phyloP scores from a whole-genome alignment of 1,284 basidiomycete genomes.

The Microbotryum scabiosae region DNA sequence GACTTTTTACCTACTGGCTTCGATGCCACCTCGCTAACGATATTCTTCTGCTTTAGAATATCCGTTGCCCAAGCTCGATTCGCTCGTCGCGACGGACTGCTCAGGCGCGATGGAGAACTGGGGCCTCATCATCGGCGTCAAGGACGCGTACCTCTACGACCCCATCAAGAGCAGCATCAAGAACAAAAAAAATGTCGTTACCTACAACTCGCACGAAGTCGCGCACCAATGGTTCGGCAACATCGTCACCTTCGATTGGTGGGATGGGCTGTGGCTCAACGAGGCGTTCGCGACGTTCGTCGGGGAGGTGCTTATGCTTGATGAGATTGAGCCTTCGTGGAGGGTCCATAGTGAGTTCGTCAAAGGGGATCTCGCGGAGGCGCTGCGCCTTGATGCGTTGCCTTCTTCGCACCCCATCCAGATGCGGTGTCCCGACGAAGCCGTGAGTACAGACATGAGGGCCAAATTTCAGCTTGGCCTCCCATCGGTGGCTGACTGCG shows the following conservation, averaged over 20 bases:
- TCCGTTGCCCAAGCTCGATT: constrained; percentile 41
- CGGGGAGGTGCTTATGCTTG: constrained; percentile 81
- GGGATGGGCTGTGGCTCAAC: constrained; percentile 38
- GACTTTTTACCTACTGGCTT: too few relatives aligned
- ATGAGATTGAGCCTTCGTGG: constrained; percentile 53
- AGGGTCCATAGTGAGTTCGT: constrained; percentile 48
- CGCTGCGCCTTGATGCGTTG: constrained; percentile 76
- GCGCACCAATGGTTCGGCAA: constrained; percentile 34
- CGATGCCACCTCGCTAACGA: too few relatives aligned
- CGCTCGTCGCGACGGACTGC: constrained; percentile 35
- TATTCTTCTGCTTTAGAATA: constrained; percentile 33
- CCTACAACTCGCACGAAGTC: constrained; percentile 40
- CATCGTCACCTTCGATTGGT: constrained; percentile 28
- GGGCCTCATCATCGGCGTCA: constrained; percentile 75
- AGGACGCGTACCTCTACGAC: constrained; percentile 73
- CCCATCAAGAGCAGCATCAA: constrained; percentile 35
- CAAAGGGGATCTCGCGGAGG: constrained; percentile 48
- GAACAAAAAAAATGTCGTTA: constrained; percentile 37
- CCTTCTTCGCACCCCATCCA: constrained; percentile 90
- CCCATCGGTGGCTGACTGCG: too few relatives aligned
- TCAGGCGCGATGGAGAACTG: constrained; percentile 85
- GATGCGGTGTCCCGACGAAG: constrained; percentile 46
- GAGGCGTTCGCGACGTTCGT: constrained; percentile 61
- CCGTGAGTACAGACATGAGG: too few relatives aligned
- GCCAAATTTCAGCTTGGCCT: too few relatives aligned